phyloP scores from a whole-genome alignment of 2,329 filamentous ascomycete genomes.

The Xylariaceae sp. region DNA sequence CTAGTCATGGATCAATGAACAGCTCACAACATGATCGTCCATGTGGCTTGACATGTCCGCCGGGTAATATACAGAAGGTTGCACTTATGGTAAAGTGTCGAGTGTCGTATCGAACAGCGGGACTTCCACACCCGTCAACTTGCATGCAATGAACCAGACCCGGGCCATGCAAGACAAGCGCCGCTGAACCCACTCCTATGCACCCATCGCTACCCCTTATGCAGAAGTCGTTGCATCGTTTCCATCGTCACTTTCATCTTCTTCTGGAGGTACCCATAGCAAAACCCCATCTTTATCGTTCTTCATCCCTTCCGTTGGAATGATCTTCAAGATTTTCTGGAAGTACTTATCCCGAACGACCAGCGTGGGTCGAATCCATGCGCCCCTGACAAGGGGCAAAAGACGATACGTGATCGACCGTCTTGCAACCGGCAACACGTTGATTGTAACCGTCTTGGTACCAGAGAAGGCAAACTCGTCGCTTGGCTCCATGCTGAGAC shows the following conservation, averaged over 20 bases:
- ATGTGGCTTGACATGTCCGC: not conserved
- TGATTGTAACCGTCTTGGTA: constrained; percentile 71
- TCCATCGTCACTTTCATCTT: constrained; percentile 29
- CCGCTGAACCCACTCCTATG: not conserved
- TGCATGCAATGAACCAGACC: constrained; percentile 1
- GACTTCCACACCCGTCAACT: not conserved
- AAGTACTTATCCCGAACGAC: constrained; percentile 87
- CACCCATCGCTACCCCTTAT: not conserved
- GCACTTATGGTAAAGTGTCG: not conserved
- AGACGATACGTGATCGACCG: constrained; percentile 69
- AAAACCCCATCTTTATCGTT: constrained; percentile 59
- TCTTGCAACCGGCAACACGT: constrained; percentile 76
- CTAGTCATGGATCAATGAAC: not conserved
- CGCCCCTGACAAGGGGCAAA: constrained; percentile 58
- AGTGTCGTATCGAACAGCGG: not conserved
- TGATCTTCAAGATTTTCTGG: constrained; percentile 78
- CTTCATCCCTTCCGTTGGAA: constrained; percentile 69
- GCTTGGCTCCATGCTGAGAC: constrained; percentile 83
- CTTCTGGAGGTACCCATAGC: constrained; percentile 54
- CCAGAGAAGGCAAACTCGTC: constrained; percentile 93
- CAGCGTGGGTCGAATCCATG: constrained; percentile 67
- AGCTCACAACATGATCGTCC: not conserved
- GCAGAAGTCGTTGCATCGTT: constrained; percentile 7
- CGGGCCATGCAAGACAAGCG: not conserved
- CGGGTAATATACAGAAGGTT: not conserved